Evolutionary conservation across 495 filamentous ascomycete genomes (phyloP).

Genomic region (Penicillium parvum): DNA sequence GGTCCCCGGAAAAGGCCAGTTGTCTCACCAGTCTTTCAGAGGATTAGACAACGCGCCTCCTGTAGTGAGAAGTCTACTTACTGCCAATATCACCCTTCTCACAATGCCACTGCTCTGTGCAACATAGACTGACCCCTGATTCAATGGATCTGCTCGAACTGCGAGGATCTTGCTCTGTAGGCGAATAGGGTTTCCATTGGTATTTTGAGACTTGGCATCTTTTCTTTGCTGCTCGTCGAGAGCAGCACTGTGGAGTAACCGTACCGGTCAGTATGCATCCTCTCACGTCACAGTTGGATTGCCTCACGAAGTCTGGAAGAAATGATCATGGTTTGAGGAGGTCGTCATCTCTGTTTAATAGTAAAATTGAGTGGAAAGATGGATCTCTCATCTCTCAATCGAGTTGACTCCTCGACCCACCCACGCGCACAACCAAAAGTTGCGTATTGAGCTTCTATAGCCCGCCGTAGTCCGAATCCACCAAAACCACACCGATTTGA

Average conservation of each 20-base stretch:
- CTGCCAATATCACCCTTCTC: constrained; percentile 67
- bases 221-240: constrained; percentile 68
- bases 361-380: neutral
- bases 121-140: constrained; percentile 61
- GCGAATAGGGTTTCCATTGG: constrained; percentile 72
- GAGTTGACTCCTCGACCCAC: constrained; percentile 6
- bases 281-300: neutral
- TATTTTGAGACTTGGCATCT: constrained; percentile 76
- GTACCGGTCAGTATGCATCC: constrained; percentile 8
- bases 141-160: constrained; percentile 61
- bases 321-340: constrained; percentile 64
- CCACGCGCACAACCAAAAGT: constrained; percentile 16
- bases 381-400: constrained; percentile 8
- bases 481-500: constrained; percentile 34
- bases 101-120: constrained; percentile 80
- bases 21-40: constrained; percentile 44
- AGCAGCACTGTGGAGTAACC: constrained; percentile 51
- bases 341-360: constrained; percentile 49
- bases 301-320: constrained; percentile 78
- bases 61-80: too few species aligned
- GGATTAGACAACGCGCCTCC: neutral
- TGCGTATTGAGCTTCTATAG: constrained; percentile 36
- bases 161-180: constrained; percentile 84
- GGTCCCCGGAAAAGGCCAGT: constrained; percentile 65
- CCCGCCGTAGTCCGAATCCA: constrained; percentile 36